Evolutionary conservation across 176 grass and related monocot genomes (phyloP).

Genomic region (Oryza longistaminata): DNA sequence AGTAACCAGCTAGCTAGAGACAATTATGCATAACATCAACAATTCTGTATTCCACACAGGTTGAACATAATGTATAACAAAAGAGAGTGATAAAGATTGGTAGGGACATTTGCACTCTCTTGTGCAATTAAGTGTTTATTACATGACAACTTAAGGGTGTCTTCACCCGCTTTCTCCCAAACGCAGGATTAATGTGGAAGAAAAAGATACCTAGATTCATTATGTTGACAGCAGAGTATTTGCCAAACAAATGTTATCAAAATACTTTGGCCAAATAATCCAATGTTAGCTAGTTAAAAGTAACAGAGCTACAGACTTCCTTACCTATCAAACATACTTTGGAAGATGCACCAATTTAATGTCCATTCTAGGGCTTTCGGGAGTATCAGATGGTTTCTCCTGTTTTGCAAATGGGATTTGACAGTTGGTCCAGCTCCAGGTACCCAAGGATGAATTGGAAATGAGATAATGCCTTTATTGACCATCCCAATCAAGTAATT

Average conservation of each 20-base stretch:
- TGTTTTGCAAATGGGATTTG: slow-evolving; percentile 51
- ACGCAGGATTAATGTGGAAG: not conserved
- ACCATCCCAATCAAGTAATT: slow-evolving; percentile 99
- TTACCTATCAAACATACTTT: slow-evolving; percentile 99
- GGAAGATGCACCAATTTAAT: slow-evolving; percentile 99
- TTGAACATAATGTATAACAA: not conserved
- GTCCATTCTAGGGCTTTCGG: slow-evolving; percentile 98
- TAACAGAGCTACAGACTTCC: slow-evolving; percentile 1
- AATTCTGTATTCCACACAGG: not conserved
- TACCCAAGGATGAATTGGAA: slow-evolving; percentile 77
- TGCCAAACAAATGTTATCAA: not conserved
- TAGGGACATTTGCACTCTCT: not conserved
- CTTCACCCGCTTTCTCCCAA: slow-evolving; percentile 3
- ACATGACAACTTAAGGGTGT: not conserved
- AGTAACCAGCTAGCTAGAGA: not conserved
- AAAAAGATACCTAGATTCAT: slow-evolving; percentile 28
- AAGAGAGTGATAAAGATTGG: not conserved
- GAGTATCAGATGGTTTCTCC: slow-evolving; percentile 73
- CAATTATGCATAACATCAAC: not conserved
- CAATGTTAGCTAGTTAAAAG: slow-evolving; percentile 20
- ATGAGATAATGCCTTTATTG: slow-evolving; percentile 93
- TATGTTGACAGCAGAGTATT: slow-evolving; percentile 1
- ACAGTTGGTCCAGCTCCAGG: slow-evolving; percentile 73
- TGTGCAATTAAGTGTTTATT: not conserved
- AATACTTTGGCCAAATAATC: not conserved